Percentiles rank a stretch among this genome's conserved stretches.
Conservation (phyloP, 495 filamentous ascomycete species). For the Hypoxylon fuscum region DNA sequence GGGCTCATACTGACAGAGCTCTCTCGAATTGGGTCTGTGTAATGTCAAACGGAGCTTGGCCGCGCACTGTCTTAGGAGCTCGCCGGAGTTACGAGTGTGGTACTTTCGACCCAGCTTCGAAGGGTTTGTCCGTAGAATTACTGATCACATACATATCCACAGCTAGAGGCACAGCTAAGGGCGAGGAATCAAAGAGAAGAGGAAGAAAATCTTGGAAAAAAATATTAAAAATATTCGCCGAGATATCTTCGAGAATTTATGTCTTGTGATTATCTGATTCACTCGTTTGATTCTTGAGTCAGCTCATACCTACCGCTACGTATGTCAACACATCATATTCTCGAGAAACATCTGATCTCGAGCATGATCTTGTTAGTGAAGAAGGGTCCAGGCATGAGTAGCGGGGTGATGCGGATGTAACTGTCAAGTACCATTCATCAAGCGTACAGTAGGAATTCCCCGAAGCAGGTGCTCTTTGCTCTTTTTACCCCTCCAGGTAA, state of each 20-base stretch:
- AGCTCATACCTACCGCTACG: constrained; percentile 28
- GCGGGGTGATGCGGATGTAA: constrained; percentile 35
- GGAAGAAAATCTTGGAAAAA: neutral
- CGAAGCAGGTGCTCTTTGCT: constrained; percentile 21
- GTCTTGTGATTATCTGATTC: constrained; percentile 32
- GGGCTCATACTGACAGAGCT: constrained; percentile 26
- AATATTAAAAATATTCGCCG: neutral
- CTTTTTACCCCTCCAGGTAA: constrained; percentile 33
- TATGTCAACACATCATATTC: constrained; percentile 17
- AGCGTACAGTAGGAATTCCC: constrained; percentile 40
- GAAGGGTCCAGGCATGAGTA: neutral
- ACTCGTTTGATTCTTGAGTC: constrained; percentile 38
- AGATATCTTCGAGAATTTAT: constrained; percentile 24
- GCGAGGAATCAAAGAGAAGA: neutral
- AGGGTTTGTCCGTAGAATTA: constrained; percentile 25
- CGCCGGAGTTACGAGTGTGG: constrained; percentile 29
- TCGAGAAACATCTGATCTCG: constrained; percentile 31
- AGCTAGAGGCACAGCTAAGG: neutral
- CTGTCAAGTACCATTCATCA: constrained; percentile 26
- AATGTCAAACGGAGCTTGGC: constrained; percentile 31
- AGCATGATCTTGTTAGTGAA: constrained; percentile 24
- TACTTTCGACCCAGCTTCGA: constrained; percentile 18
- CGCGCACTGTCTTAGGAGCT: constrained; percentile 36
- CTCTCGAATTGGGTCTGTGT: constrained; percentile 31
- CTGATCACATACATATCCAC: neutral